Percentiles rank a stretch among this genome's conserved stretches.
Evolutionary conservation across 1,139 yeast species (phyloP).

Genomic region (Debaryomyces sp.): DNA sequence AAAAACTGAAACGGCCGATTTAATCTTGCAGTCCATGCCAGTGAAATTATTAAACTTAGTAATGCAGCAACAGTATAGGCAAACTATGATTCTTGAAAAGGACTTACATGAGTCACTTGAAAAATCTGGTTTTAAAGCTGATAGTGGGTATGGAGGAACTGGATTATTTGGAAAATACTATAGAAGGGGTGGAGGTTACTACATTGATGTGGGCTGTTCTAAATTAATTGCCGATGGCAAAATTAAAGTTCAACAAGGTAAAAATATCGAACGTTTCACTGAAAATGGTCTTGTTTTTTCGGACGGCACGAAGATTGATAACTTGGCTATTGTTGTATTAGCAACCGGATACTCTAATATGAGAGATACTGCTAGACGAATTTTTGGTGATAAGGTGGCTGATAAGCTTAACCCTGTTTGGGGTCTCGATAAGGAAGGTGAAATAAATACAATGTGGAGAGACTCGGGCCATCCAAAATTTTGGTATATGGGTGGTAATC

Average conservation of each 20-base stretch:
- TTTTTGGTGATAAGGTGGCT: slow-evolving; percentile 37
- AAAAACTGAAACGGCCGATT: slow-evolving; percentile 37
- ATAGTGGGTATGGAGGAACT: slow-evolving; percentile 45
- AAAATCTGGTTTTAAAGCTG: slow-evolving; percentile 39
- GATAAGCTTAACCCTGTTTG: slow-evolving; percentile 30
- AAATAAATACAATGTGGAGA: slow-evolving; percentile 37
- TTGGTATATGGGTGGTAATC: slow-evolving; percentile 43
- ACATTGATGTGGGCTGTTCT: slow-evolving; percentile 48
- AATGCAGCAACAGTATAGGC: slow-evolving; percentile 9
- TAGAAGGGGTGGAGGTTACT: slow-evolving; percentile 48
- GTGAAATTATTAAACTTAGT: slow-evolving; percentile 23
- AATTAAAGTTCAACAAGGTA: slow-evolving; percentile 37
- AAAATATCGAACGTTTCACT: slow-evolving; percentile 30
- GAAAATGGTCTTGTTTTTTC: slow-evolving; percentile 37
- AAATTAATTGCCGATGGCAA: slow-evolving; percentile 38
- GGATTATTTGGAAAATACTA: slow-evolving; percentile 43
- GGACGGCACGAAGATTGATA: slow-evolving; percentile 37
- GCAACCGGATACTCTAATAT: slow-evolving; percentile 49
- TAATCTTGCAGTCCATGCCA: slow-evolving; percentile 34
- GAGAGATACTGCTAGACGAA: slow-evolving; percentile 40
- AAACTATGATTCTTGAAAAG: slow-evolving; percentile 25
- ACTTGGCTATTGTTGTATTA: slow-evolving; percentile 40
- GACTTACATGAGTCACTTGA: slow-evolving; percentile 30
- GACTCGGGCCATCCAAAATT: slow-evolving; percentile 37
- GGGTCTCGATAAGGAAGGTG: slow-evolving; percentile 41